Evolutionary conservation across 2,329 filamentous ascomycete genomes (phyloP).

Genomic region (Aspergillus niger): DNA sequence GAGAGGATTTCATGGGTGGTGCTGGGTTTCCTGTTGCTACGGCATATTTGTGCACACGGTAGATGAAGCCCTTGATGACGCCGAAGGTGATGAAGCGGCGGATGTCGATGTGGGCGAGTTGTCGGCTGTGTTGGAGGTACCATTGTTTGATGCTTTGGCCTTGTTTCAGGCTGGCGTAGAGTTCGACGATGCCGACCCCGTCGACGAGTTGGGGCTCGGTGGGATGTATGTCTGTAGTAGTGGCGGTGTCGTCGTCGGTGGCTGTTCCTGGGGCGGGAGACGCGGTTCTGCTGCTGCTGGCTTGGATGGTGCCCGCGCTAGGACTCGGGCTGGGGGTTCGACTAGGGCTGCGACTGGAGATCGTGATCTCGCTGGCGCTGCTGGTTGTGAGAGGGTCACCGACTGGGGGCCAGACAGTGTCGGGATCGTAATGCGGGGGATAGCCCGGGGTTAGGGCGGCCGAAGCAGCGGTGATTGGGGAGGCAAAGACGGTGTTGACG

Average conservation of each 20-base stretch:
- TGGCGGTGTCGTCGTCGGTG: background rate
- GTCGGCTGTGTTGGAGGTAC: slow-evolving; percentile 72
- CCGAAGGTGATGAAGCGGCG: slow-evolving; percentile 93
- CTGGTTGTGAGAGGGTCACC: slow-evolving; percentile 28
- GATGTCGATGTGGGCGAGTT: slow-evolving; percentile 78
- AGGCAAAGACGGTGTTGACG: slow-evolving; percentile 61
- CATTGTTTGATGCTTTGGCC: slow-evolving; percentile 85
- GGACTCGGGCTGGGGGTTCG: slow-evolving; percentile 16
- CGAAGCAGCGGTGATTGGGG: slow-evolving; percentile 22
- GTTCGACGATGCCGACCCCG: slow-evolving; percentile 64
- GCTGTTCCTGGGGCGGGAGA: slow-evolving; percentile 9
- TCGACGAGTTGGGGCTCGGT: slow-evolving; percentile 36
- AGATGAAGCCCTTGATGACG: slow-evolving; percentile 90
- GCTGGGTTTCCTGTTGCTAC: slow-evolving; percentile 51
- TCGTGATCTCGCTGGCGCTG: slow-evolving; percentile 18
- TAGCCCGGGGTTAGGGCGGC: slow-evolving; percentile 22
- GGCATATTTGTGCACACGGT: slow-evolving; percentile 89
- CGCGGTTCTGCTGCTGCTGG: slow-evolving; percentile 14
- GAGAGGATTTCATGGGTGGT: slow-evolving; percentile 26
- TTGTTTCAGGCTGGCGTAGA: slow-evolving; percentile 83
- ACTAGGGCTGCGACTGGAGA: slow-evolving; percentile 15
- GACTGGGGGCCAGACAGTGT: slow-evolving; percentile 49
- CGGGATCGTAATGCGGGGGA: slow-evolving; percentile 26
- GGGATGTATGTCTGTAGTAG: slow-evolving; percentile 9
- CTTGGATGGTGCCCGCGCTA: slow-evolving; percentile 13